Percentiles rank a stretch among this genome's conserved stretches.
These are phyloP conservation scores for Xylaria flabelliformis DNA, from an alignment of 495 filamentous ascomycete species.

Conservation along the genomic window DNA sequence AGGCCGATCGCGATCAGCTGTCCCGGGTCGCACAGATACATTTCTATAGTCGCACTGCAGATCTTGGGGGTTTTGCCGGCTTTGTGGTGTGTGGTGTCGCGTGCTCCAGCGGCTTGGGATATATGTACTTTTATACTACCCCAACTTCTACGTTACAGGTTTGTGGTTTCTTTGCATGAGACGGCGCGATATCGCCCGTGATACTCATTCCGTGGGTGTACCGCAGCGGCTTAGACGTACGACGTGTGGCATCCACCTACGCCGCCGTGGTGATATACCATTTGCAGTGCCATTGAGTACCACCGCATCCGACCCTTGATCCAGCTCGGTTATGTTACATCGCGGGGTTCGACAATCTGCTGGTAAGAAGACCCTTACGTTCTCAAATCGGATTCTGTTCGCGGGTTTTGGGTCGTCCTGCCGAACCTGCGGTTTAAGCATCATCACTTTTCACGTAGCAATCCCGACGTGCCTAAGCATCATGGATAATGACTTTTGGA, in stretches of 20 bases:
- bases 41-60: not conserved
- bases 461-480: too few relatives aligned
- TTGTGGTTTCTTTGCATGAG: not conserved
- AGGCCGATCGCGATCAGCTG: conserved; percentile 5
- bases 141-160: not conserved
- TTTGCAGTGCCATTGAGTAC: not conserved
- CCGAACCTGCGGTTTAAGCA: not conserved
- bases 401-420: not conserved
- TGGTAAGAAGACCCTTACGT: not conserved
- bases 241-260: not conserved
- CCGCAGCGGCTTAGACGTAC: not conserved
- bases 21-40: conserved; percentile 7
- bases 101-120: not conserved
- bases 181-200: not conserved
- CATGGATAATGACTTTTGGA: not conserved
- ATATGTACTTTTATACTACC: conserved; percentile 10
- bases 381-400: not conserved
- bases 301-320: too few relatives aligned
- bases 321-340: not conserved
- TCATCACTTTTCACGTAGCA: too few relatives aligned
- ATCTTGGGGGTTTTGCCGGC: not conserved
- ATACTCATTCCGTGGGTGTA: not conserved
- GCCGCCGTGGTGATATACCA: not conserved
- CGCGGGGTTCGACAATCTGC: conserved; percentile 5
- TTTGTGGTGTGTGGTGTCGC: not conserved